Percentiles rank a stretch among this genome's conserved stretches.
Evolutionary conservation across 2,329 filamentous ascomycete genomes (phyloP).

Genomic region (Chaetomium sp.): DNA sequence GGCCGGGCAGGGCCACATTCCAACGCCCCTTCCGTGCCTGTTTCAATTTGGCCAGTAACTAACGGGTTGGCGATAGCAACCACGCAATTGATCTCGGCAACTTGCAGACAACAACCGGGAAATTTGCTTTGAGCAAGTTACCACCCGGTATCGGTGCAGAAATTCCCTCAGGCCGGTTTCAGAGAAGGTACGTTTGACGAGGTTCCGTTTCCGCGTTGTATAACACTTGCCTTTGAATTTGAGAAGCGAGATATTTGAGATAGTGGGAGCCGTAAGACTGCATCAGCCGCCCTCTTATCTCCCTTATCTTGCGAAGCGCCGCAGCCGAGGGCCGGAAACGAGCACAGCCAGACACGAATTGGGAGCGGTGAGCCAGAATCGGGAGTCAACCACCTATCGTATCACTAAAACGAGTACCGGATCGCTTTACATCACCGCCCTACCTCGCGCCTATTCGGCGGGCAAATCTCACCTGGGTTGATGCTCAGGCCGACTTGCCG

Average conservation of each 20-base stretch:
- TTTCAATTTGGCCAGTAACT: slow-evolving; percentile 5
- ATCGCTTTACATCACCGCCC: neutral
- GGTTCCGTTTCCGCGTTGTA: no score
- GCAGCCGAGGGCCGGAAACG: slow-evolving; percentile 4
- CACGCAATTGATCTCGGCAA: slow-evolving; percentile 4
- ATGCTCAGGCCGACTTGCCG: slow-evolving; percentile 16
- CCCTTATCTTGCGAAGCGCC: slow-evolving; percentile 13
- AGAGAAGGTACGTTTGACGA: slow-evolving; percentile 13
- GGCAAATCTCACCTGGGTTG: slow-evolving; percentile 7
- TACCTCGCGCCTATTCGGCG: slow-evolving; percentile 14
- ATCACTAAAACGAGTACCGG: no score
- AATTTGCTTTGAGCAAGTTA: no score
- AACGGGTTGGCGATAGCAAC: slow-evolving; percentile 8
- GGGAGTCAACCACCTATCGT: slow-evolving; percentile 13
- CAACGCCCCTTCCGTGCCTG: slow-evolving; percentile 3
- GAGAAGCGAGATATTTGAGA: no score
- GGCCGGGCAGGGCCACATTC: neutral
- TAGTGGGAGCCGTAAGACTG: neutral
- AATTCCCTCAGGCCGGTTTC: neutral
- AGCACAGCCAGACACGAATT: slow-evolving; percentile 7
- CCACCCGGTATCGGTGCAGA: no score
- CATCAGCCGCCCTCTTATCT: slow-evolving; percentile 3
- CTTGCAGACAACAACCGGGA: slow-evolving; percentile 2
- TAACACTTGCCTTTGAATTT: no score
- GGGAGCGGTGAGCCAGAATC: slow-evolving; percentile 21